phyloP scores from a whole-genome alignment of 495 filamentous ascomycete species.

The Pseudoneurospora amorphoporcata region DNA sequence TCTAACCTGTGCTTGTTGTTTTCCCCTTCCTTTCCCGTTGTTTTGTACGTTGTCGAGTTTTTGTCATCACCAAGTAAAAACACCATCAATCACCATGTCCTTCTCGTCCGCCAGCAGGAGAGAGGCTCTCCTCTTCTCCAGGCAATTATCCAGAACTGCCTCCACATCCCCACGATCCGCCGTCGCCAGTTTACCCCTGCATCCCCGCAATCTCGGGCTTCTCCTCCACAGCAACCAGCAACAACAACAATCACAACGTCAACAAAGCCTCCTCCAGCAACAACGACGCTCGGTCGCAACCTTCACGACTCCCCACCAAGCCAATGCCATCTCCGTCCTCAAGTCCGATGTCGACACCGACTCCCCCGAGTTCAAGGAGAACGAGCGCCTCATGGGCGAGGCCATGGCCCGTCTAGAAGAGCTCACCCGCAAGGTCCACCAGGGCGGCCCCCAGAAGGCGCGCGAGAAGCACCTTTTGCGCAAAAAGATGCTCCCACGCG shows the following conservation, averaged over 20 bases:
- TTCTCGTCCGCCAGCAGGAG: conserved; percentile 22
- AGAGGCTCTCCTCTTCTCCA: conserved; percentile 25
- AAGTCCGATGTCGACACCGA: conserved; percentile 65
- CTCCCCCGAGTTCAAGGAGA: conserved; percentile 71
- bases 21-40: neutral
- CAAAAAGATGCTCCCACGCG: conserved; percentile 90
- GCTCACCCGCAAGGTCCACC: conserved; percentile 59
- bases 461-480: conserved; percentile 78
- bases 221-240: conserved; percentile 8
- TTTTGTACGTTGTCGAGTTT: neutral
- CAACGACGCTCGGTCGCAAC: conserved; percentile 39
- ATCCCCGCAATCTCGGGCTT: conserved; percentile 3
- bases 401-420: conserved; percentile 53
- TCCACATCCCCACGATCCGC: neutral
- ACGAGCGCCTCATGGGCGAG: conserved; percentile 66
- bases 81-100: conserved; percentile 14
- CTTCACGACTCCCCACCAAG: conserved; percentile 59
- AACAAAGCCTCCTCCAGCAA: conserved; percentile 15
- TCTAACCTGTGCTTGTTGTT: neutral
- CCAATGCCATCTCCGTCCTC: conserved; percentile 65
- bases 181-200: neutral
- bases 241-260: conserved; percentile 12
- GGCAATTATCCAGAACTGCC: conserved; percentile 24
- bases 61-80: neutral
- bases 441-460: conserved; percentile 74